phyloP scores from a whole-genome alignment of 129 eudicot species.

The Daucus carota region DH1_v3.0 NC_030384.2:50067001-50067500 shows the following conservation, averaged over 20 bases:
- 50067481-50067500: too few relatives aligned
- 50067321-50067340: too few relatives aligned
- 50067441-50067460: slow-evolving; percentile 53
- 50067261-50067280: neutral
- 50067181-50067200: slow-evolving; percentile 63
- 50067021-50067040: neutral
- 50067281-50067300: neutral
- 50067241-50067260: neutral
- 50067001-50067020: neutral
- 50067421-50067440: slow-evolving; percentile 44
- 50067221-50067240: slow-evolving; percentile 47
- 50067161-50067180: slow-evolving; percentile 75
- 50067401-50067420: slow-evolving; percentile 32
- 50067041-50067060: neutral
- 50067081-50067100: slow-evolving; percentile 39
- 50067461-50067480: neutral
- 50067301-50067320: neutral
- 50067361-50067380: slow-evolving; percentile 37
- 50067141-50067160: slow-evolving; percentile 82
- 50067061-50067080: slow-evolving; percentile 15
- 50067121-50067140: slow-evolving; percentile 87
- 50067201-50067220: slow-evolving; percentile 39
- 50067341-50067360: slow-evolving; percentile 60
- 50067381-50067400: slow-evolving; percentile 34
- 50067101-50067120: slow-evolving; percentile 67